Base-by-base conservation (phyloP, 768 basidiomycete genomes). In the Tylopilus subfusipes region DNA sequence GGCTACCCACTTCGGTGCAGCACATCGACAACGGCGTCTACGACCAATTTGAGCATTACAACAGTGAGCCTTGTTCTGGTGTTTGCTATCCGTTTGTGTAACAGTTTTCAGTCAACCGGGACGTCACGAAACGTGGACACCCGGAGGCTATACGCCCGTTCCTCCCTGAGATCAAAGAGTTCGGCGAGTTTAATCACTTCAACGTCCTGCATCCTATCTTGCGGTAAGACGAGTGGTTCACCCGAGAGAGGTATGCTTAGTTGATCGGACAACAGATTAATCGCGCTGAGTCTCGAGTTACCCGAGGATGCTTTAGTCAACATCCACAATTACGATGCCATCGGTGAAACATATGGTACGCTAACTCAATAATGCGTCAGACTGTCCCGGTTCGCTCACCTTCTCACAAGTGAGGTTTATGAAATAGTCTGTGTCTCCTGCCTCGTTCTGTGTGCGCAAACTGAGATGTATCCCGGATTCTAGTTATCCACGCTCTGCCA, bases 41-140 rank as follows among this genome's bases (percentile, higher is more conserved):
- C 18, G 86, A 88, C 61, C 82, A 85, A 58, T 59, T 85, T 18
- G 85, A 87, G 61, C 73, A 79, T 48, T 86, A 87, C 60, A 83
- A 81, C 57, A 74, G 85, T 86, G 54, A 53, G 78, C 58, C 5
- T 38, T 16, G 13, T 18, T 4, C 22, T 27, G 16, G n/a, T 12
- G 13, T 43, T 8, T 24, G 12, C 29, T 27, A 14, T 11, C 8
- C 3, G 18, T 27, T 48, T 21, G 8, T 21, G 50, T 12, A 46
- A 4, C 34, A 9, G 30, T 16, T n/a, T 10, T 2, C 42, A 85
- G 84, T 84, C 52, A 77, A 84, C 55, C 74, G 77, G 31, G 75
- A 81, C 45, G 68, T 80, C 24, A 72, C 62, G 2, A 78, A 75
- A 52, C 75, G 75, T 3, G 58, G 63, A 22, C 84, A 86, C 54